Percentiles rank a stretch among this genome's conserved stretches.
phyloP scores from a whole-genome alignment of 2,329 filamentous ascomycete genomes.

The Aspergillus intermedius region DNA sequence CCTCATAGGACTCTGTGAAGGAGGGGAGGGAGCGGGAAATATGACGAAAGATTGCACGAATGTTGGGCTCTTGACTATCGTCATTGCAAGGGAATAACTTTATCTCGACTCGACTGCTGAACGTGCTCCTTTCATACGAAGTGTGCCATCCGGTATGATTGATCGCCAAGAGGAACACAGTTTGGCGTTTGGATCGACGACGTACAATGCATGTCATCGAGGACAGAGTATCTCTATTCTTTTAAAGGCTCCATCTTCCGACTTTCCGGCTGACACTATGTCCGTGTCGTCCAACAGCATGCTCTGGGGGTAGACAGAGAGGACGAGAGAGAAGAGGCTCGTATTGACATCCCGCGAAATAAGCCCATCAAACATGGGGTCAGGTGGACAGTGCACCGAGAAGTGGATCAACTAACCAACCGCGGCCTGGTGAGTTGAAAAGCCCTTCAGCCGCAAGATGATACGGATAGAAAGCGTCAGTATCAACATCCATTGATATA shows the following conservation, averaged over 20 bases:
- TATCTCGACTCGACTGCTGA: too few relatives aligned
- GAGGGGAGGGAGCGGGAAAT: too few relatives aligned
- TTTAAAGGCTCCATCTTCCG: background rate
- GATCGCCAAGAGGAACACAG: background rate
- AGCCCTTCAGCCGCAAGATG: background rate
- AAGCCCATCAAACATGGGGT: background rate
- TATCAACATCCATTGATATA: background rate
- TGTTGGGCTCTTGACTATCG: too few relatives aligned
- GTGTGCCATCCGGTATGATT: background rate
- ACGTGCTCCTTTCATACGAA: too few relatives aligned
- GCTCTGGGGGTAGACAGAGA: too few relatives aligned
- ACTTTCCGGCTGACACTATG: too few relatives aligned
- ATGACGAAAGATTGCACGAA: too few relatives aligned
- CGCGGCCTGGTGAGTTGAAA: background rate
- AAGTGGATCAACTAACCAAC: background rate
- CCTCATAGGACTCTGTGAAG: too few relatives aligned
- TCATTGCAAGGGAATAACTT: too few relatives aligned
- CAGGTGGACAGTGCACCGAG: conserved; percentile 1
- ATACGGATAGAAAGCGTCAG: background rate
- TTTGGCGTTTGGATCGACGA: conserved; percentile 8
- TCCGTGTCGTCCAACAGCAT: too few relatives aligned
- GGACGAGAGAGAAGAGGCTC: background rate
- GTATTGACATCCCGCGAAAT: background rate
- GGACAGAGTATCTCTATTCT: background rate
- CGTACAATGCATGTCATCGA: conserved; percentile 10